Evolutionary conservation across 31 red algal genomes (phyloP).

Genomic region (Pterothamnion heteromorphum): DNA sequence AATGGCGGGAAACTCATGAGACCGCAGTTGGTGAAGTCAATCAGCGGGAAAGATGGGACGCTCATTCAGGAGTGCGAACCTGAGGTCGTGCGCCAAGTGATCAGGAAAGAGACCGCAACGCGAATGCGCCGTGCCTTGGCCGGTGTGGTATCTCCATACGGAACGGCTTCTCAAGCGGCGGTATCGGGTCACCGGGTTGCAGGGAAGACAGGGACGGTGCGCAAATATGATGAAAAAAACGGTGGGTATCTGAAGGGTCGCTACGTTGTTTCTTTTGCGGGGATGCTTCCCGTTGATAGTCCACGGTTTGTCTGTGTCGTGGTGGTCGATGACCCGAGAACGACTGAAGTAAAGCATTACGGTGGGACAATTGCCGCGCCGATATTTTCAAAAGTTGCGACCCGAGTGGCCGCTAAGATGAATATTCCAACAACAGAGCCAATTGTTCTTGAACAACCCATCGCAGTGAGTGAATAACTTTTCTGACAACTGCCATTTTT

Average conservation of each 20-base stretch:
- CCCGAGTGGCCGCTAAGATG: not conserved
- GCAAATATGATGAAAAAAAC: not conserved
- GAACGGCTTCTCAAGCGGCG: not conserved
- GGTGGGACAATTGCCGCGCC: conserved; percentile 24
- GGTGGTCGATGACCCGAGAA: not conserved
- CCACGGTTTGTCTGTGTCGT: conserved; percentile 1
- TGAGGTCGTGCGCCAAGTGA: not conserved
- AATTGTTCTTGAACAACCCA: not conserved
- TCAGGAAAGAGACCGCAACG: not conserved
- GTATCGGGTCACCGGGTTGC: not conserved
- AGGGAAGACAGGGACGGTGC: conserved; percentile 18
- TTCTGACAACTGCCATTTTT: too few relatives aligned
- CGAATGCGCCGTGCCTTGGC: not conserved
- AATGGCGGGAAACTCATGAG: not conserved
- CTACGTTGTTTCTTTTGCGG: not conserved
- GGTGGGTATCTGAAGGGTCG: not conserved
- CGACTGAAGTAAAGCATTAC: not conserved
- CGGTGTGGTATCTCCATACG: not conserved
- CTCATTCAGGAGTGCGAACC: not conserved
- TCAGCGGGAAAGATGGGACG: not conserved
- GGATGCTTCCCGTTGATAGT: not conserved
- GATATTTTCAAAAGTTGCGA: not conserved
- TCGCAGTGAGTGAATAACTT: too few relatives aligned
- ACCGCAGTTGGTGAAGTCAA: not conserved
- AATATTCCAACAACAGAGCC: not conserved